A percentile compares a stretch with the other conserved stretches of the same genome.
Conservation (phyloP, 2,329 filamentous ascomycete genomes). For the Sphaerostilbella broomeana region DNA sequence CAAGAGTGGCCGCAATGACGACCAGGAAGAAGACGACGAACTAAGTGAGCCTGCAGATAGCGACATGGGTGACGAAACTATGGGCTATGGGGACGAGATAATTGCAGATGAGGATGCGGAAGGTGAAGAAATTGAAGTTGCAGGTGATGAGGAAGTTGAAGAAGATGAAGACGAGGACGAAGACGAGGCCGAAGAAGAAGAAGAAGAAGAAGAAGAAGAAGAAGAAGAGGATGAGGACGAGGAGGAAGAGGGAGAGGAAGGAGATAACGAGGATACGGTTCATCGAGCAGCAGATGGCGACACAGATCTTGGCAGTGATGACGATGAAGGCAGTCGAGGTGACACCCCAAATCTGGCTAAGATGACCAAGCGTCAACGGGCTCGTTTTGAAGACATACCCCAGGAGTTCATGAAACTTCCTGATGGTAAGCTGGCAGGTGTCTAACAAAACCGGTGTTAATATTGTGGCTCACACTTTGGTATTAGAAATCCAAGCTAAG, state of each 20-base stretch:
- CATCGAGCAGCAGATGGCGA: constrained; percentile 18
- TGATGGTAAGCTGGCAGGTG: constrained; percentile 43
- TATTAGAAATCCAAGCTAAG: constrained; percentile 56
- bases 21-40: constrained; percentile 49
- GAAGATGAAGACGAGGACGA: constrained; percentile 35
- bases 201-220: too few species aligned
- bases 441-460: too few species aligned
- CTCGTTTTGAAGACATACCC: constrained; percentile 50
- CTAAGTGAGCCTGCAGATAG: constrained; percentile 49
- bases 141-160: constrained; percentile 36
- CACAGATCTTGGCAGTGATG: constrained; percentile 23
- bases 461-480: not conserved
- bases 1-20: too few species aligned
- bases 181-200: too few species aligned
- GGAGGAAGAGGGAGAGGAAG: constrained; percentile 32
- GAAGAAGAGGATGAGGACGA: too few species aligned
- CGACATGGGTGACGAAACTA: constrained; percentile 35
- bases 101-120: constrained; percentile 43
- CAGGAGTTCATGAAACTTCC: constrained; percentile 54
- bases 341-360: constrained; percentile 50
- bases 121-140: constrained; percentile 38
- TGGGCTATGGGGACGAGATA: constrained; percentile 38
- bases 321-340: constrained; percentile 39
- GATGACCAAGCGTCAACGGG: constrained; percentile 56
- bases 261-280: constrained; percentile 33